phyloP scores from a whole-genome alignment of 75 land plant species.

The Cupressus sempervirens region DNA sequence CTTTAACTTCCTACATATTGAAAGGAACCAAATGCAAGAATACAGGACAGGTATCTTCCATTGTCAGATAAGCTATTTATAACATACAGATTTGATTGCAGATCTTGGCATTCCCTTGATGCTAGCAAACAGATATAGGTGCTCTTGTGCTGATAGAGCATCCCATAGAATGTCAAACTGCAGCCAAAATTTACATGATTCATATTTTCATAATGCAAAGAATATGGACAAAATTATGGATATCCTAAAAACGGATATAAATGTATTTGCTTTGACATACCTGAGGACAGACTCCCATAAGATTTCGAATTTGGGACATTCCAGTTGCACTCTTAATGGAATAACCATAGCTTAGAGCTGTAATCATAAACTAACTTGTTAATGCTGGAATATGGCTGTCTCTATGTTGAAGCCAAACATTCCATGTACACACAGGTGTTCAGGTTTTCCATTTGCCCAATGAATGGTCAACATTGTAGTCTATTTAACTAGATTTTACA shows the following conservation, averaged over 20 bases:
- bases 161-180: conserved; percentile 98
- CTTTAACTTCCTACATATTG: neutral
- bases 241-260: neutral
- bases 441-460: neutral
- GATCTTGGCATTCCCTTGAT: conserved; percentile 78
- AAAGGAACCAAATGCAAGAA: neutral
- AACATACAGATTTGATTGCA: conserved; percentile 58
- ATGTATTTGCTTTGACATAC: conserved; percentile 23
- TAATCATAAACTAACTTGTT: neutral
- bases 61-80: neutral
- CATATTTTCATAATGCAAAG: neutral
- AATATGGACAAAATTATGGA: neutral
- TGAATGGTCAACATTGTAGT: neutral
- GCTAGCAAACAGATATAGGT: conserved; percentile 79
- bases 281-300: conserved; percentile 99
- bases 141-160: conserved; percentile 79
- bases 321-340: conserved; percentile 75
- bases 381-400: neutral
- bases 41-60: conserved; percentile 1
- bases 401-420: neutral
- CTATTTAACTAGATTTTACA: neutral
- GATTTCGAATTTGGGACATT: conserved; percentile 71
- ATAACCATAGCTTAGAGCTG: conserved; percentile 90
- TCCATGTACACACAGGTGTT: neutral
- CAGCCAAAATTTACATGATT: neutral